Evolutionary conservation across 2,329 filamentous ascomycete species (phyloP), one percentile per base, ranked within the genome.

Genomic region (Penicillium expansum): DNA sequence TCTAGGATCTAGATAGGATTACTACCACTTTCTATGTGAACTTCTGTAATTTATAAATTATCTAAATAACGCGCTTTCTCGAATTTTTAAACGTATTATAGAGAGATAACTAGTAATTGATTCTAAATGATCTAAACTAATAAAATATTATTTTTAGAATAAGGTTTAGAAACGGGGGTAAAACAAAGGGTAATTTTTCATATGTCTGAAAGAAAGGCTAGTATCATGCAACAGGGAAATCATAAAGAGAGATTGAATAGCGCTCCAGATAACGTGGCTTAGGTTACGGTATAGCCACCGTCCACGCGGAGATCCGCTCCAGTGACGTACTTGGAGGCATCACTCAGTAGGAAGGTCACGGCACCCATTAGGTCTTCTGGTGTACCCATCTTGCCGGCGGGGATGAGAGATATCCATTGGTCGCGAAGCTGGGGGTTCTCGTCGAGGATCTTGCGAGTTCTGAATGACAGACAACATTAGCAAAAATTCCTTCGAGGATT

Each of bases 281-380:
- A 91, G 57, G 88, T 91, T 61, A 90, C 78, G n/a, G 90, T 92
- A 77, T 92, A 95, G n/a, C 91, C 91, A 58, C 91, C 91, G 66
- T 95, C 91, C 37, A 95, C 90, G 29, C 90, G 83, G 64, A 94
- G 79, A 65, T 94, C 90, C 1, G 89, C 88, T 4, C 90, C 83
- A 10, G 84, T 87, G 58, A 92, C 86, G 74, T 92, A 93, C 48
- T 80, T 80, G 50, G 85, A 86, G 3, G 91, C 91, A 68, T 94
- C 90, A 57, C 88, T 92, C 39, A 91, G 83, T 56, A 96, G 78
- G 80, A 93, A 96, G 16, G 90, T 88, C 29, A 96, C 92, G 5
- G 92, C 90, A 2, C 93, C 93, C 89, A 96, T 96, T 56, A 97
- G 82, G 69, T 97, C 93, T 72, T 92, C 87, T 1, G 93, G 93